A percentile compares a stretch with the other conserved stretches of the same genome.
Conservation (phyloP, 2,329 filamentous ascomycete species). For the Fusarium xylarioides region DNA sequence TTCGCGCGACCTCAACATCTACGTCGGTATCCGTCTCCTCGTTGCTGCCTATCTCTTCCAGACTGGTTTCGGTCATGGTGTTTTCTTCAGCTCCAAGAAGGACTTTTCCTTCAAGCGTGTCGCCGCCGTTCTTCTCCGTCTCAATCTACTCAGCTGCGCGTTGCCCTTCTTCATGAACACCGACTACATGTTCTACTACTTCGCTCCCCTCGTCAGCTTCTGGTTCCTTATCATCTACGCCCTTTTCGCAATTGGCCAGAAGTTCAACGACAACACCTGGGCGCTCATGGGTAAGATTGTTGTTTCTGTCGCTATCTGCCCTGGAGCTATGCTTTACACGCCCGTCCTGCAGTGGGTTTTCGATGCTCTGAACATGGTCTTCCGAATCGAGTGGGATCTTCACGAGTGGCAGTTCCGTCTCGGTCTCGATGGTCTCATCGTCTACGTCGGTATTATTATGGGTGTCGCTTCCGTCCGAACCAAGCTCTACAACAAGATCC, state of each 20-base stretch:
- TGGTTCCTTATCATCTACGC: constrained; percentile 68
- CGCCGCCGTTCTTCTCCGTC: constrained; percentile 60
- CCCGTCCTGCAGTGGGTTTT: constrained; percentile 36
- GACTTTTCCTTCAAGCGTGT: constrained; percentile 66
- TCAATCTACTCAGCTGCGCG: constrained; percentile 64
- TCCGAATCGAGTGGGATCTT: constrained; percentile 58
- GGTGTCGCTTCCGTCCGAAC: constrained; percentile 37
- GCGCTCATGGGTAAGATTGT: constrained; percentile 60
- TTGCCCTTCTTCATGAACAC: constrained; percentile 67
- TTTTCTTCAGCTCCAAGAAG: constrained; percentile 63
- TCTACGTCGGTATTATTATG: constrained; percentile 64
- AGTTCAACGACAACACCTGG: constrained; percentile 53
- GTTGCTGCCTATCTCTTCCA: constrained; percentile 70
- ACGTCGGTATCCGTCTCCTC: constrained; percentile 63
- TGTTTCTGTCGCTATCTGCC: constrained; percentile 52
- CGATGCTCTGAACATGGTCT: constrained; percentile 49
- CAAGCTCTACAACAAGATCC: constrained; percentile 31
- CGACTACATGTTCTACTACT: constrained; percentile 62
- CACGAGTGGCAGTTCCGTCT: constrained; percentile 61
- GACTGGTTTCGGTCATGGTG: constrained; percentile 67
- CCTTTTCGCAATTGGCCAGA: constrained; percentile 57
- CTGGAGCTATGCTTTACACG: constrained; percentile 33
- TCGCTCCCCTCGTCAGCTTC: constrained; percentile 66
- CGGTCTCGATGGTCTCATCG: constrained; percentile 62
- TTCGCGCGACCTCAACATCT: constrained; percentile 57